Conservation (phyloP, 495 filamentous ascomycete species). For the Aspergillus cavernicola region DNA sequence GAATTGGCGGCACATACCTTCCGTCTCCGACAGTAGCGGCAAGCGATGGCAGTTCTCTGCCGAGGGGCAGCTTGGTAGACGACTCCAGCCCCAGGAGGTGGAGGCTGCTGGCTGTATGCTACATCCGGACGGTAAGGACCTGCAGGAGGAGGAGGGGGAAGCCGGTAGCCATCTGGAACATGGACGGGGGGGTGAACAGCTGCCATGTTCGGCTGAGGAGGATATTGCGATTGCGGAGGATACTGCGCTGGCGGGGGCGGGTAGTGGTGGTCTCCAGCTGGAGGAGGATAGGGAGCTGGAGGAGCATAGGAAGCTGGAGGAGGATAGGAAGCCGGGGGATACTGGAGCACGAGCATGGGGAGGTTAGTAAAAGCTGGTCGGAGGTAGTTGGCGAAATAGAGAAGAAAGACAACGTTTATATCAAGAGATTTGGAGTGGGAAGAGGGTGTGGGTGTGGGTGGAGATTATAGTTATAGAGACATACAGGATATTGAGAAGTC, state of each 20-base stretch:
- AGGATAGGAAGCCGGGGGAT: slow-evolving; percentile 19
- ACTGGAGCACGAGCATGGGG: slow-evolving; percentile 17
- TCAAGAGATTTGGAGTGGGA: background rate
- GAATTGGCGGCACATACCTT: slow-evolving; percentile 63
- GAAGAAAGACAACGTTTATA: background rate
- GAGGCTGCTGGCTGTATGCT: slow-evolving; percentile 41
- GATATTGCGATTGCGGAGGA: slow-evolving; percentile 32
- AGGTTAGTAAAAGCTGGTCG: slow-evolving; percentile 1
- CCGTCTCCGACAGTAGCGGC: slow-evolving; percentile 74
- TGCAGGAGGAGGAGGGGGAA: slow-evolving; percentile 34
- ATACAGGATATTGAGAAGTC: slow-evolving; percentile 42
- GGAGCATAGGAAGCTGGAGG: slow-evolving; percentile 11
- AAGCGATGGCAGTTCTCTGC: slow-evolving; percentile 82
- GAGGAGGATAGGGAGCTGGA: slow-evolving; percentile 38
- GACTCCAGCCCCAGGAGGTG: slow-evolving; percentile 34
- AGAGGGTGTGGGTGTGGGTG: background rate
- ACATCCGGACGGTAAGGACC: slow-evolving; percentile 42
- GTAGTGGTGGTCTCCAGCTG: slow-evolving; percentile 36
- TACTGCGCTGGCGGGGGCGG: slow-evolving; percentile 31
- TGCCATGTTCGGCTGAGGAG: slow-evolving; percentile 35
- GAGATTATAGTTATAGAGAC: too few species aligned
- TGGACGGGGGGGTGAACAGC: slow-evolving; percentile 37
- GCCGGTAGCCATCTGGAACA: slow-evolving; percentile 37
- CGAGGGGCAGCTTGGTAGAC: slow-evolving; percentile 65
- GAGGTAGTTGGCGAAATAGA: slow-evolving; percentile 7